Base-by-base conservation (phyloP, 1,139 yeast species). In the Geotrichum carabidarum region DNA sequence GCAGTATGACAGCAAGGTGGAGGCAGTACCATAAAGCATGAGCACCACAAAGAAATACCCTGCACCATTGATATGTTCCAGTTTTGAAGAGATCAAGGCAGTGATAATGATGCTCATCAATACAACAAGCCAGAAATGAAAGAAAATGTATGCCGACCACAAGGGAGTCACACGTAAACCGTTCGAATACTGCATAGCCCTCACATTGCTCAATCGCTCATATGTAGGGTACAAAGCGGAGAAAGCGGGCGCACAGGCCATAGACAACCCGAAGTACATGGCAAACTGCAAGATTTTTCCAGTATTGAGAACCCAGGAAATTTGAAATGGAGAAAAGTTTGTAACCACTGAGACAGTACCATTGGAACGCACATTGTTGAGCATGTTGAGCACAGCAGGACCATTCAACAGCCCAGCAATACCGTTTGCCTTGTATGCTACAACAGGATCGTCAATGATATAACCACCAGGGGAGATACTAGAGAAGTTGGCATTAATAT, bases 101-200 rank as follows among this genome's bases (percentile, higher is more conserved):
- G 64, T 58, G 35, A 63, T 44, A 12, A 68, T 60, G 7, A 63
- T 69, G 9, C 71, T 60, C 4, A 62, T 53, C 7, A 69, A 31
- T 12, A 68, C 42, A 43, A 64, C 58, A 4, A 64, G 53, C 6
- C 63, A 53, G 44, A 66, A 61, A 50, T 66, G 68, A 58, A 64
- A 68, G 18, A 67, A 31, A 4, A 67, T 52, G 51, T 71, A 69
- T 4, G 72, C 70, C 6, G 60, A 54, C 73, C 74, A 71, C 15
- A 70, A 56, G 1, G 74, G 73, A 9, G 68, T 48, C 1, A 70
- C 70, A 18, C 69, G 57, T 41, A 71, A 57, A 15, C 74, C 74
- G 50, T 71, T 71, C 5, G 74, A 71, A 53, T 70, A 71, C 22
- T 71, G 73, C 65, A 71, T 65, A 1, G 73, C 72, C 22, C 74